Evolutionary conservation across 331 rosid species (phyloP), one percentile per base, ranked within the genome.

Genomic region (Ulmus americana): DNA sequence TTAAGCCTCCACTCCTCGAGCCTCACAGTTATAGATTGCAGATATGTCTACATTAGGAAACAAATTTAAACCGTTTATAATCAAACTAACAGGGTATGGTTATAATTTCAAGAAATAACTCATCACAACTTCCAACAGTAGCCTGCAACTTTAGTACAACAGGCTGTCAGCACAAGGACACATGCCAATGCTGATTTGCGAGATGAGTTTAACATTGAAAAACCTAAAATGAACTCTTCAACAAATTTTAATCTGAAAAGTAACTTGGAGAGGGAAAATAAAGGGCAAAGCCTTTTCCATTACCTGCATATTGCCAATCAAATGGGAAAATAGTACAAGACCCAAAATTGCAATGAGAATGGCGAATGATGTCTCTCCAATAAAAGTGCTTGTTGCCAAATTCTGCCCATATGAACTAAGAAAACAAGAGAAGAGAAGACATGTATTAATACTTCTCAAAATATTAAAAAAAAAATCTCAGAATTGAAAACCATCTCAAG

Each of bases 281-380:
- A 54, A 73, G 60, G 28, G 64, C 11, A 71, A 68, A 39, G 6
- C 55, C 6, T 28, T 55, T 40, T 62, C 47, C 61, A 56, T 49
- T 82, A 87, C 98, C 98, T 94, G 98, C 98, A 94, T 94, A 83
- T 94, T 94, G 71, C 98, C 98, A 53, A 94, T 89, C 79, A 94
- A 84, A 80, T 85, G 97, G 74, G 98, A 76, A 79, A 94, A 94
- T 74, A 89, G 78, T 74, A 94, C 95, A 61, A 94, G 98, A 70
- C 98, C 98, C 64, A 89, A 63, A 76, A 94, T 94, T 71, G 98
- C 90, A 64, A 94, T 94, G 68, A 94, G 91, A 74, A 89, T 86
- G 41, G 98, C 94, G 65, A 94, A 94, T 61, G 86, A 77, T 39
- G 98, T 94, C 86, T 94, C 98, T 59, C 95, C 95, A 57, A 92